These are phyloP conservation scores for Ogataea zsoltii DNA, from an alignment of 805 yeast species.

Conservation along the genomic window DNA sequence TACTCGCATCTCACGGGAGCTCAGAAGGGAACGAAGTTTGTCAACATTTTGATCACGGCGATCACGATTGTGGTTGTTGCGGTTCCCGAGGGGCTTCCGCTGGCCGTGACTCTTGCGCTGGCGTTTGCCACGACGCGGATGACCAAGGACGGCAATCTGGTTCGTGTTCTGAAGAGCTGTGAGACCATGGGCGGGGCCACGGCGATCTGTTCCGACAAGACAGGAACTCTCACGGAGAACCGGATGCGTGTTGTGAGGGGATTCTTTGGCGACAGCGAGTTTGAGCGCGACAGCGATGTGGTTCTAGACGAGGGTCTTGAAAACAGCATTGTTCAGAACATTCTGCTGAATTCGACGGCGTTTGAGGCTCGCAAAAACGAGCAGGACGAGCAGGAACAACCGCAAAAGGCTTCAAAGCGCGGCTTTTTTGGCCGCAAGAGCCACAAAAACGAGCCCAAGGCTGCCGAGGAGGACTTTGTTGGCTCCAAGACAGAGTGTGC, in stretches of 20 bases:
- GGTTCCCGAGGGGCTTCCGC: constrained; percentile 98
- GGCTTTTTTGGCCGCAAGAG: constrained; percentile 33
- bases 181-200: constrained; percentile 99
- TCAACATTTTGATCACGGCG: constrained; percentile 86
- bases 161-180: constrained; percentile 90
- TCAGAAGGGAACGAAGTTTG: constrained; percentile 78
- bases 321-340: constrained; percentile 49
- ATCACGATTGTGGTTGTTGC: constrained; percentile 95
- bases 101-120: constrained; percentile 93
- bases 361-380: constrained; percentile 65
- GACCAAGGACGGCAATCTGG: constrained; percentile 95
- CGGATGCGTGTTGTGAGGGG: constrained; percentile 88
- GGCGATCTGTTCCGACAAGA: constrained; percentile 94
- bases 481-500: constrained; percentile 98
- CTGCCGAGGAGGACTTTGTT: constrained; percentile 56
- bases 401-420: constrained; percentile 66
- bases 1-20: constrained; percentile 53
- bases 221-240: constrained; percentile 95
- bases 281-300: constrained; percentile 36
- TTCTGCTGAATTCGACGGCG: constrained; percentile 83
- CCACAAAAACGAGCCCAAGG: not conserved
- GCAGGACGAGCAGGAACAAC: constrained; percentile 2
- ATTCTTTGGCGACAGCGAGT: constrained; percentile 56
- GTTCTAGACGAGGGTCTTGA: constrained; percentile 24
- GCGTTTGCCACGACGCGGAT: constrained; percentile 98